A percentile compares a stretch with the other conserved stretches of the same genome.
phyloP scores from a whole-genome alignment of 805 yeast species.

The Lachancea dasiensis region DNA sequence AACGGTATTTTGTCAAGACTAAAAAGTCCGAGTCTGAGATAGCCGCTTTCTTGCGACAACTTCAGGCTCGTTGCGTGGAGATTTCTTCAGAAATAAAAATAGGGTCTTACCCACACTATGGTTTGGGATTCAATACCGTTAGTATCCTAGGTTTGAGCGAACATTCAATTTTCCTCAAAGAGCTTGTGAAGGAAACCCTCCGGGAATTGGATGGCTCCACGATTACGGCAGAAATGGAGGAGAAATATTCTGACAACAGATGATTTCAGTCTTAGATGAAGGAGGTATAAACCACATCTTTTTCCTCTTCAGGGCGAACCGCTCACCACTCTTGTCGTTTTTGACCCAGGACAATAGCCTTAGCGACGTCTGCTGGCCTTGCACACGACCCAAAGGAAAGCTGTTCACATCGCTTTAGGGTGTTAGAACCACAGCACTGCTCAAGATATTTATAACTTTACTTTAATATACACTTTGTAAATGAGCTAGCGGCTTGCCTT shows the following conservation, averaged over 20 bases:
- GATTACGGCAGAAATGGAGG: conserved; percentile 54
- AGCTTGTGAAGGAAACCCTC: conserved; percentile 43
- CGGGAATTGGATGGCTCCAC: conserved; percentile 49
- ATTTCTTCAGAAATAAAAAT: conserved; percentile 46
- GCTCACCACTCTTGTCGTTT: no score
- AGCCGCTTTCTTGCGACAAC: conserved; percentile 52
- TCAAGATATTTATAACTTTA: background rate
- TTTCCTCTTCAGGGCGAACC: no score
- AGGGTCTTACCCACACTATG: conserved; percentile 82
- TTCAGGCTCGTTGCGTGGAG: conserved; percentile 41
- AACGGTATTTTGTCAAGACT: conserved; percentile 59
- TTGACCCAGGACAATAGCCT: no score
- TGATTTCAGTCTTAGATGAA: background rate
- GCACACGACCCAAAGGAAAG: no score
- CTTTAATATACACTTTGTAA: background rate
- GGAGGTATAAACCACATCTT: no score
- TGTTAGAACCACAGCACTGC: background rate
- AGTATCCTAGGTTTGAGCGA: conserved; percentile 60
- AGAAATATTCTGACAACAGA: conserved; percentile 24
- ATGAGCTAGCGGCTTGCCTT: background rate
- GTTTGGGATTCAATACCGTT: conserved; percentile 57
- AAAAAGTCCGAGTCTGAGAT: conserved; percentile 54
- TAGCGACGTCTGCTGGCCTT: no score
- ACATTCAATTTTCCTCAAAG: conserved; percentile 35
- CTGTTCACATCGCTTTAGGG: no score